A percentile compares a stretch with the other conserved stretches of the same genome.
These are phyloP conservation scores for Rhizophora mangle DNA, from an alignment of 345 rosid genomes.

Conservation along the genomic window DNA sequence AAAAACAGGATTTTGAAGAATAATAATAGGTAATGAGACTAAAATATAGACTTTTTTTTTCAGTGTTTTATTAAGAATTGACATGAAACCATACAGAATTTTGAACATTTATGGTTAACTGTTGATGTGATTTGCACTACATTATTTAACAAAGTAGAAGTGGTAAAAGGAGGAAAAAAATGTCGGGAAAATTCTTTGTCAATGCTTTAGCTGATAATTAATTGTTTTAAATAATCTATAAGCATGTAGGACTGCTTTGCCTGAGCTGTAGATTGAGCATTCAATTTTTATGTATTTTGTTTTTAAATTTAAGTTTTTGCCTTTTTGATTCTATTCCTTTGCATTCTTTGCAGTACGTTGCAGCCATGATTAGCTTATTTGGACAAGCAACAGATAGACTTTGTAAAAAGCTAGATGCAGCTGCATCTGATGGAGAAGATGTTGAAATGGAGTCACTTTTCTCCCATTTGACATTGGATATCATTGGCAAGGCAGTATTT, in stretches of 20 bases:
- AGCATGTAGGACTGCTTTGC: neutral
- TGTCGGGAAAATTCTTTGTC: neutral
- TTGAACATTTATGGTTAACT: neutral
- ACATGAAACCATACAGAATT: neutral
- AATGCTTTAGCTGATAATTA: neutral
- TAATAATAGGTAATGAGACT: too few species aligned
- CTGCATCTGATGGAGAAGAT: constrained; percentile 74
- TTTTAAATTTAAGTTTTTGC: neutral
- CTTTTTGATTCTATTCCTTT: constrained; percentile 9
- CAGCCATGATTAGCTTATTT: constrained; percentile 84
- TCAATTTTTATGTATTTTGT: neutral
- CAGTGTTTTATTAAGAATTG: neutral
- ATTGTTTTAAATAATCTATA: neutral
- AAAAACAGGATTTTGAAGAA: too few species aligned
- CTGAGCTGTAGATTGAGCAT: neutral
- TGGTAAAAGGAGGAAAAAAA: neutral
- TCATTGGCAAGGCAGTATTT: constrained; percentile 94
- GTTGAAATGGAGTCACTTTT: constrained; percentile 97
- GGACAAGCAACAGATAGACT: constrained; percentile 86
- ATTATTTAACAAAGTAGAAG: too few species aligned
- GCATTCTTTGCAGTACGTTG: constrained; percentile 60
- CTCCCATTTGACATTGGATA: constrained; percentile 85
- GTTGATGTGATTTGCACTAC: neutral
- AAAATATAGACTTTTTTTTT: too few species aligned
- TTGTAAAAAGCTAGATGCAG: constrained; percentile 69